A percentile compares a stretch with the other conserved stretches of the same genome.
These are phyloP conservation scores for Penicilliopsis zonata DNA, from an alignment of 495 filamentous ascomycete species.

Conservation along the genomic window DNA sequence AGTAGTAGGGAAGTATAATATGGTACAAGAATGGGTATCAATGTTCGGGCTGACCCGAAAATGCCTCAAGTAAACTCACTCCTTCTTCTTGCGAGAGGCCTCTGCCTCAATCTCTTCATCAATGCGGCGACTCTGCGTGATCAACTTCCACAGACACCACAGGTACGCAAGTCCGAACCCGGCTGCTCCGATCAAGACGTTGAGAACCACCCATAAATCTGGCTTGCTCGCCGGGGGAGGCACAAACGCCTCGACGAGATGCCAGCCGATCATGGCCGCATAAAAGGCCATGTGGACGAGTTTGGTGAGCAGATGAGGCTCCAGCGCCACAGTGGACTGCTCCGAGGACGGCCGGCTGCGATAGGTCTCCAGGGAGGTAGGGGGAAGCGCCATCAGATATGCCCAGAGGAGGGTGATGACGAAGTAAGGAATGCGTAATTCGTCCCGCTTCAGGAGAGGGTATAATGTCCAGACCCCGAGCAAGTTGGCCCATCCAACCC, in stretches of 20 bases:
- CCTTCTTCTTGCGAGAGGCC: slow-evolving; percentile 27
- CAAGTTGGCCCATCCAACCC: slow-evolving; percentile 88
- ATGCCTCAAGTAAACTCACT: slow-evolving; percentile 14
- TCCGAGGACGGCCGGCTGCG: slow-evolving; percentile 24
- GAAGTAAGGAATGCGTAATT: slow-evolving; percentile 70
- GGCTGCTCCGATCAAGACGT: slow-evolving; percentile 71
- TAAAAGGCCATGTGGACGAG: slow-evolving; percentile 68
- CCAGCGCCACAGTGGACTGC: slow-evolving; percentile 24
- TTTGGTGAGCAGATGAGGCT: slow-evolving; percentile 40
- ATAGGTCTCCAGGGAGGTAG: slow-evolving; percentile 59
- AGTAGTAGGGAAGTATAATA: too few species aligned
- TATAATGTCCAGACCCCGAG: slow-evolving; percentile 91
- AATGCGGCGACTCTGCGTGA: slow-evolving; percentile 41
- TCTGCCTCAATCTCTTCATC: slow-evolving; percentile 14
- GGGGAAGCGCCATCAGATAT: slow-evolving; percentile 78
- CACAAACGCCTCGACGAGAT: slow-evolving; percentile 58
- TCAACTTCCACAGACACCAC: slow-evolving; percentile 71
- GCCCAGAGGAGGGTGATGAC: slow-evolving; percentile 80
- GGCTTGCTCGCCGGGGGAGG: slow-evolving; percentile 62
- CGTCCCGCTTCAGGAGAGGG: slow-evolving; percentile 76
- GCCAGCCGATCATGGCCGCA: slow-evolving; percentile 62
- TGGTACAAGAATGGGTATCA: slow-evolving; percentile 12
- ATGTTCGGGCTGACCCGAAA: slow-evolving; percentile 17
- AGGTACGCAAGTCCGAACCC: slow-evolving; percentile 81
- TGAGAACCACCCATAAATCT: slow-evolving; percentile 86